Evolutionary conservation across 2,329 filamentous ascomycete genomes (phyloP), one percentile per base, ranked within the genome.

Genomic region (Fusarium neocosmosporiellum): DNA sequence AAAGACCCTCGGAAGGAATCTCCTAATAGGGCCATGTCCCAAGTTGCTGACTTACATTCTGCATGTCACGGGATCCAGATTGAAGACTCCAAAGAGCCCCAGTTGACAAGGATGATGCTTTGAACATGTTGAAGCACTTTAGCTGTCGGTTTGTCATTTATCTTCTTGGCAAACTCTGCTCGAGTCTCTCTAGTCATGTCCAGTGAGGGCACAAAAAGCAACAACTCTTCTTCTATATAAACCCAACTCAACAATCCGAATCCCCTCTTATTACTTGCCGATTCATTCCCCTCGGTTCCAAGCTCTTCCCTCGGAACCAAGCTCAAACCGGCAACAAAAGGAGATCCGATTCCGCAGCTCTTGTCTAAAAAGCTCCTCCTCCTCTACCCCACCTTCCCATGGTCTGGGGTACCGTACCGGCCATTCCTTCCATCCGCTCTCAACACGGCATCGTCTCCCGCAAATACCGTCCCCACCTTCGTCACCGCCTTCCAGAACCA

Each of bases 401-500:
- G 43, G 34, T 66, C 61, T 72, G 62, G 63, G 53, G 63, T 70
- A 67, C 24, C n/a, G 61, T 22, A 10, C 33, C 18, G 58, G 41
- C 16, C 9, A 60, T 60, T 60, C 58, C 31, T 48, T 60, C 58
- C 55, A 59, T 36, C 55, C 55, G 55, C 24, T 46, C 46, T 63
- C 48, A 46, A 48, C 18, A 31, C 70, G 70, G 67, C 33, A 59
- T 73, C 27, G 53, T 61, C 48, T 27, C 67, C 69, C 69, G 69
- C 55, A 63, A 22, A 57, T 16, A 46, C 66, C 66, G 55, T 66
- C 37, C 57, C 61, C 66, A 48, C 66, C 29, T 16, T 33, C 31
- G 55, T 55, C 61, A 72, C 70, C 70, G 70, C 70, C 71, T 64
- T 50, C 67, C 67, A 27, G 57, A 69, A 60, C 22, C 31, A 69